Percentiles rank a stretch among this genome's conserved stretches.
Evolutionary conservation across 768 basidiomycete species (phyloP).

Genomic region (Phlegmacium glaucopus): DNA sequence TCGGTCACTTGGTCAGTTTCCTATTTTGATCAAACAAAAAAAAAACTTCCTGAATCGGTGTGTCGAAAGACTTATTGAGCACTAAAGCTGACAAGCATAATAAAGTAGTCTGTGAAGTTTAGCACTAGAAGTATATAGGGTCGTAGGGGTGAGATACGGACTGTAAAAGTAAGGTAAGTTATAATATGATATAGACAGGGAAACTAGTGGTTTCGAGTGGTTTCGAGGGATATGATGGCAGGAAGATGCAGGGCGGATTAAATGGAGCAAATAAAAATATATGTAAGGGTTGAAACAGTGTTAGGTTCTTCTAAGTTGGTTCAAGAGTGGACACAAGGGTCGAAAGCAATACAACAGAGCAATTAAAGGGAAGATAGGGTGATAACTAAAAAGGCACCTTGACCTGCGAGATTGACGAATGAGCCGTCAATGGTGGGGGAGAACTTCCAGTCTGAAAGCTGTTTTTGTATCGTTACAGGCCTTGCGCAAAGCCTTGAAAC

Average conservation of each 20-base stretch:
- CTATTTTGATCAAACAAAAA: too few species aligned
- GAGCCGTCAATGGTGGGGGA: conserved; percentile 21
- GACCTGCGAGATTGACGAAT: conserved; percentile 1
- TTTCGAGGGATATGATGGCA: conserved; percentile 20
- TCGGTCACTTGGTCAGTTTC: too few species aligned
- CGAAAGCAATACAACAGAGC: conserved; percentile 39
- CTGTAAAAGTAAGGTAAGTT: conserved; percentile 12
- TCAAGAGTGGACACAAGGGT: conserved; percentile 22
- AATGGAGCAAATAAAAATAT: conserved; percentile 21
- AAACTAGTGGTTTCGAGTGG: conserved; percentile 17
- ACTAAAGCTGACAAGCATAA: too few species aligned
- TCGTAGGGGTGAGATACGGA: too few species aligned
- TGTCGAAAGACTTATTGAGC: too few species aligned
- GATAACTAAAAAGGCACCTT: conserved; percentile 5
- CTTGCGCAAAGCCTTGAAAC: conserved; percentile 68
- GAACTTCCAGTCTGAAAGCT: conserved; percentile 72
- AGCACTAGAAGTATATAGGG: too few species aligned
- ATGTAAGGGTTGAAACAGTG: conserved; percentile 18
- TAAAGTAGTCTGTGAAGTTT: too few species aligned
- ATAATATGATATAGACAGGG: conserved; percentile 18
- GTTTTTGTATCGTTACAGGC: conserved; percentile 70
- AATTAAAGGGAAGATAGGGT: conserved; percentile 16
- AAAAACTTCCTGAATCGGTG: too few species aligned
- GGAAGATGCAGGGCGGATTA: conserved; percentile 16
- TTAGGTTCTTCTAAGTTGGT: conserved; percentile 21